Percentiles rank a stretch among this genome's conserved stretches.
Conservation (phyloP, 768 basidiomycete species). For the Russula ochroleuca region DNA sequence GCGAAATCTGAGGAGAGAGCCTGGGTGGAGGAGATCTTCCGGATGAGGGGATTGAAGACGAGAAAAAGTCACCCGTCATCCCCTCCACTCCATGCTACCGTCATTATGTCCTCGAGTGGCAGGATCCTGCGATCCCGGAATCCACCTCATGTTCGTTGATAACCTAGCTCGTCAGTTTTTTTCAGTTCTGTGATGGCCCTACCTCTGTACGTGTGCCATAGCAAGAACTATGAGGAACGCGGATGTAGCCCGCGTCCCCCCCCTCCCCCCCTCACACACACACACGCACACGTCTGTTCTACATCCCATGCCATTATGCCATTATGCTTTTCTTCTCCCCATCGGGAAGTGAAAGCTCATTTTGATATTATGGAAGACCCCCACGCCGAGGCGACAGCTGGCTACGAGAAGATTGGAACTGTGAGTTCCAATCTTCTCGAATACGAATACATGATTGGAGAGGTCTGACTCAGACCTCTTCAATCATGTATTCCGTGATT, state of each 20-base stretch:
- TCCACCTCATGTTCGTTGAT: constrained; percentile 6
- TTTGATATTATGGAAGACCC: neutral
- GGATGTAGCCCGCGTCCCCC: neutral
- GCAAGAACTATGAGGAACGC: no score
- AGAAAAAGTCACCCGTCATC: constrained; percentile 25
- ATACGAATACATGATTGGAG: no score
- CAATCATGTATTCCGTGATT: no score
- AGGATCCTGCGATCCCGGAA: constrained; percentile 16
- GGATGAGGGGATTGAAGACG: constrained; percentile 34
- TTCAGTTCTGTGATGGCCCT: neutral
- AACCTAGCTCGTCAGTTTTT: neutral
- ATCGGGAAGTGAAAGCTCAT: neutral
- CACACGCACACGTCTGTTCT: neutral
- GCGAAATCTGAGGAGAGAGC: constrained; percentile 51
- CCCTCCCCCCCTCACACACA: neutral
- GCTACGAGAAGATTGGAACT: neutral
- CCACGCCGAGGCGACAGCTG: neutral
- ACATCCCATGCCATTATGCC: neutral
- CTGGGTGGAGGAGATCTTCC: constrained; percentile 63
- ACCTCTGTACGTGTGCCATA: neutral
- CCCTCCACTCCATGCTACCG: neutral
- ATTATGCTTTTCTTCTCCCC: constrained; percentile 6
- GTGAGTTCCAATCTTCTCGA: no score
- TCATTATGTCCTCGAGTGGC: neutral
- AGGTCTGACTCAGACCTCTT: no score